Conservation (phyloP, 1,284 basidiomycete species). For the Ceratorhiza oryzae-sativae region DNA sequence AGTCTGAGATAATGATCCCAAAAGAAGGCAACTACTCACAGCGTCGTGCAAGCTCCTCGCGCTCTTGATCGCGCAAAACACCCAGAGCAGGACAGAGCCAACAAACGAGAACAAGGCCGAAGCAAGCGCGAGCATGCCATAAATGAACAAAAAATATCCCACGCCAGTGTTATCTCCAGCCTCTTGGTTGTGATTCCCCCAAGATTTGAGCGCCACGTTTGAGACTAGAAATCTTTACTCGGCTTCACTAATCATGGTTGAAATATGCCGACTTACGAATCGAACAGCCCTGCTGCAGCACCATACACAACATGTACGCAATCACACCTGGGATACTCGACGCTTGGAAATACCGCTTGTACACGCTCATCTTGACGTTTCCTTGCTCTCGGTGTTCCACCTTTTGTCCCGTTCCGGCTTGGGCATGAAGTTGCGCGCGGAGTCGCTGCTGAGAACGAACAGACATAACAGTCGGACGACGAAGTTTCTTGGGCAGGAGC, state of each 20-base stretch:
- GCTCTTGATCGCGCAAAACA: slow-evolving; percentile 79
- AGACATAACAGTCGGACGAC: slow-evolving; percentile 39
- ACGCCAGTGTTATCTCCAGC: slow-evolving; percentile 66
- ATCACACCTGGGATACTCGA: slow-evolving; percentile 76
- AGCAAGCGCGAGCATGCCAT: slow-evolving; percentile 66
- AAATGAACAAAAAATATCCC: slow-evolving; percentile 64
- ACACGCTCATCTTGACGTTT: slow-evolving; percentile 79
- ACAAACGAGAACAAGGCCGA: slow-evolving; percentile 62
- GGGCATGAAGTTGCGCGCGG: slow-evolving; percentile 9
- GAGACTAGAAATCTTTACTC: too few relatives aligned
- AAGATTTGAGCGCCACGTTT: slow-evolving; percentile 76
- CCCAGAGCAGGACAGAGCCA: slow-evolving; percentile 73
- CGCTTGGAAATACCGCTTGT: slow-evolving; percentile 79
- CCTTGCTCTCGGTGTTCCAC: slow-evolving; percentile 85
- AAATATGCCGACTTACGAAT: slow-evolving; percentile 47
- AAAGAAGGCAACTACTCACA: slow-evolving; percentile 53
- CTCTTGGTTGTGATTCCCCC: slow-evolving; percentile 79
- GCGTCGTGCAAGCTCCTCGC: slow-evolving; percentile 78
- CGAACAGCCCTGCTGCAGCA: slow-evolving; percentile 55
- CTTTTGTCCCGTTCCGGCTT: slow-evolving; percentile 18
- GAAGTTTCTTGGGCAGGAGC: slow-evolving; percentile 30
- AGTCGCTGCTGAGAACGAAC: slow-evolving; percentile 37
- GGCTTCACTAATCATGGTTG: too few relatives aligned
- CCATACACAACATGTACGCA: slow-evolving; percentile 67
- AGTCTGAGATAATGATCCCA: not conserved